A percentile compares a stretch with the other conserved stretches of the same genome.
Conservation (phyloP, 2,329 filamentous ascomycete species). For the Scedosporium aurantiacum region DNA sequence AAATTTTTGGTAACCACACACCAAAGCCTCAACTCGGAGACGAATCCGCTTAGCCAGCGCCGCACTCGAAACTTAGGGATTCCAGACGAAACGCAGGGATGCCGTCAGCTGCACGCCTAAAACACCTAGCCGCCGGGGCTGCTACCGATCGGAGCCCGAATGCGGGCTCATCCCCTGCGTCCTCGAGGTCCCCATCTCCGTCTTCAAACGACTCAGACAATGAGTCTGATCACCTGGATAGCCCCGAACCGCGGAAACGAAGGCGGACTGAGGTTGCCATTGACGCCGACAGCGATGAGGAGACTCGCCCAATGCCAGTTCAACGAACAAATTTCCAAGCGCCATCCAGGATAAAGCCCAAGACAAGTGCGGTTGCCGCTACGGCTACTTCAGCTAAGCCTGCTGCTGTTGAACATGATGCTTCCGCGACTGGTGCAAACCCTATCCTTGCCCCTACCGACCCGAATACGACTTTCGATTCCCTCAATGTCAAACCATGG, state of each 20-base stretch:
- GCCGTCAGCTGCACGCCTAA: slow-evolving; percentile 7
- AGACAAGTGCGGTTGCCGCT: slow-evolving; percentile 13
- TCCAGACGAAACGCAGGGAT: slow-evolving; percentile 1
- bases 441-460: slow-evolving; percentile 41
- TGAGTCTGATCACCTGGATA: slow-evolving; percentile 41
- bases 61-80: neutral
- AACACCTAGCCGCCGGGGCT: neutral
- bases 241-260: slow-evolving; percentile 31
- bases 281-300: slow-evolving; percentile 15
- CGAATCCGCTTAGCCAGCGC: neutral
- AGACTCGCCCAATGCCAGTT: neutral
- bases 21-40: neutral
- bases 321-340: slow-evolving; percentile 30
- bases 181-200: neutral
- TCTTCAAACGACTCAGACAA: slow-evolving; percentile 13
- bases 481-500: slow-evolving; percentile 71
- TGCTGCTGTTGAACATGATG: slow-evolving; percentile 8
- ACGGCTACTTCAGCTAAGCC: slow-evolving; percentile 11
- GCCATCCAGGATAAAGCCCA: slow-evolving; percentile 42
- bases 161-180: neutral
- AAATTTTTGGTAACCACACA: neutral
- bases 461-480: slow-evolving; percentile 55
- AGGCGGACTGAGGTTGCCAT: slow-evolving; percentile 25
- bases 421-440: slow-evolving; percentile 12
- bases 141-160: neutral